Percentiles rank a stretch among this genome's conserved stretches.
Evolutionary conservation across 2,329 filamentous ascomycete genomes (phyloP).

Genomic region (Sporothrix mexicana): DNA sequence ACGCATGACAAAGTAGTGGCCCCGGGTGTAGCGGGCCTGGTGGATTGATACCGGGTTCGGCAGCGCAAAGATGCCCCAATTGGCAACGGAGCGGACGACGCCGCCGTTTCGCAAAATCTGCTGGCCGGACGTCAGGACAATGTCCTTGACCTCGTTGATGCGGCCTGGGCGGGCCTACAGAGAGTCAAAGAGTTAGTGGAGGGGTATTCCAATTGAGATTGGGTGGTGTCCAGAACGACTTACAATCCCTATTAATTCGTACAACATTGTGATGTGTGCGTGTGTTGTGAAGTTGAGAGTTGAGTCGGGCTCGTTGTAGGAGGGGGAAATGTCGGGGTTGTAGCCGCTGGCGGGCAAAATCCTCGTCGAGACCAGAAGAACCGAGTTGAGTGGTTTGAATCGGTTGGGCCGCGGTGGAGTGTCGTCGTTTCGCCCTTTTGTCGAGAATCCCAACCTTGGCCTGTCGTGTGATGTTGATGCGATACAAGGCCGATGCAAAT

Average conservation of each 20-base stretch:
- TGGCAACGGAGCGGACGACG: slow-evolving; percentile 88
- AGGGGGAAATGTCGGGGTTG: too few species aligned
- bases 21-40: slow-evolving; percentile 80
- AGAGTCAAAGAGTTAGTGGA: neutral
- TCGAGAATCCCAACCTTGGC: neutral
- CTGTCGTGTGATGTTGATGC: slow-evolving; percentile 3
- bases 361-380: too few species aligned
- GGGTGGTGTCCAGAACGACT: slow-evolving; percentile 44
- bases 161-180: slow-evolving; percentile 87
- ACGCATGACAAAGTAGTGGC: slow-evolving; percentile 98
- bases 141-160: slow-evolving; percentile 92
- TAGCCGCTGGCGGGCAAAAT: too few species aligned
- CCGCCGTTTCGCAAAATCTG: slow-evolving; percentile 83
- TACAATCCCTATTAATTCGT: slow-evolving; percentile 96
- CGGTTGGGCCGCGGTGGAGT: neutral
- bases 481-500: neutral
- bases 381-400: too few species aligned
- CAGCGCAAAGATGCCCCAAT: slow-evolving; percentile 93
- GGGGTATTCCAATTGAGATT: neutral
- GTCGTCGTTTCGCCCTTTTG: neutral
- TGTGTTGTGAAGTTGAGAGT: neutral
- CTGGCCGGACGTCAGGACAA: slow-evolving; percentile 82
- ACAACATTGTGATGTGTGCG: slow-evolving; percentile 71
- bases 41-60: slow-evolving; percentile 79
- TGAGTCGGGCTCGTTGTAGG: neutral